These are phyloP conservation scores for Phaeosphaeria sp. DNA, from an alignment of 2,329 filamentous ascomycete genomes.

Conservation along the genomic window DNA sequence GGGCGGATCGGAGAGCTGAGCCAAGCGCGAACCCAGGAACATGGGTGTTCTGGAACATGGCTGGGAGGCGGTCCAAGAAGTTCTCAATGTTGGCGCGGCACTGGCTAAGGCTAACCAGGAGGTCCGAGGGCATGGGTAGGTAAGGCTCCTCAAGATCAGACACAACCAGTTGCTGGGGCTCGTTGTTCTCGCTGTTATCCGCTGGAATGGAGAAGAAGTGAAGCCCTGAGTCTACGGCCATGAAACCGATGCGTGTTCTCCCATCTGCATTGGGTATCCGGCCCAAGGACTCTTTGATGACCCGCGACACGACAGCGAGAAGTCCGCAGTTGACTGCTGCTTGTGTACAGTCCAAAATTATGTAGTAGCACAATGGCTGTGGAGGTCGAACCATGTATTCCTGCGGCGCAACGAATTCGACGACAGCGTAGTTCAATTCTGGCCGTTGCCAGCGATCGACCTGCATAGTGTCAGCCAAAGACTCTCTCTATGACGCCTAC, in stretches of 20 bases:
- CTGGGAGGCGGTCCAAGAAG: slow-evolving; percentile 88
- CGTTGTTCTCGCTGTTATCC: slow-evolving; percentile 82
- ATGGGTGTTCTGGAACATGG: slow-evolving; percentile 96
- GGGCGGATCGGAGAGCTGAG: slow-evolving; percentile 87
- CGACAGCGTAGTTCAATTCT: slow-evolving; percentile 94
- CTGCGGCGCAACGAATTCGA: slow-evolving; percentile 96
- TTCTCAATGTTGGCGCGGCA: slow-evolving; percentile 89
- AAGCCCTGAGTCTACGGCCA: slow-evolving; percentile 91
- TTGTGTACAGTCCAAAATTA: slow-evolving; percentile 34
- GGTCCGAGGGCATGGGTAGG: slow-evolving; percentile 88
- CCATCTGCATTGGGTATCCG: slow-evolving; percentile 98
- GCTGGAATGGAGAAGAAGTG: slow-evolving; percentile 96
- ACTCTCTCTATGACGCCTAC: background rate
- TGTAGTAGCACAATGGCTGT: slow-evolving; percentile 67
- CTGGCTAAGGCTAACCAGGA: slow-evolving; percentile 87
- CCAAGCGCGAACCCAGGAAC: slow-evolving; percentile 93
- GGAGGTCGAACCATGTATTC: slow-evolving; percentile 99
- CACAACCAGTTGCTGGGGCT: slow-evolving; percentile 90
- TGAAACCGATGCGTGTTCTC: slow-evolving; percentile 89
- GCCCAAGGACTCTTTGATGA: slow-evolving; percentile 92
- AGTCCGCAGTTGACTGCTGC: slow-evolving; percentile 83
- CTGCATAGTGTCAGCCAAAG: slow-evolving; percentile 1
- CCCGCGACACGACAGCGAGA: slow-evolving; percentile 88
- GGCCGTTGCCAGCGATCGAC: slow-evolving; percentile 85
- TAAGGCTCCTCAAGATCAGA: slow-evolving; percentile 97